These are phyloP conservation scores for Fusarium sp. DNA, from an alignment of 2,329 filamentous ascomycete species.

Conservation along the genomic window DNA sequence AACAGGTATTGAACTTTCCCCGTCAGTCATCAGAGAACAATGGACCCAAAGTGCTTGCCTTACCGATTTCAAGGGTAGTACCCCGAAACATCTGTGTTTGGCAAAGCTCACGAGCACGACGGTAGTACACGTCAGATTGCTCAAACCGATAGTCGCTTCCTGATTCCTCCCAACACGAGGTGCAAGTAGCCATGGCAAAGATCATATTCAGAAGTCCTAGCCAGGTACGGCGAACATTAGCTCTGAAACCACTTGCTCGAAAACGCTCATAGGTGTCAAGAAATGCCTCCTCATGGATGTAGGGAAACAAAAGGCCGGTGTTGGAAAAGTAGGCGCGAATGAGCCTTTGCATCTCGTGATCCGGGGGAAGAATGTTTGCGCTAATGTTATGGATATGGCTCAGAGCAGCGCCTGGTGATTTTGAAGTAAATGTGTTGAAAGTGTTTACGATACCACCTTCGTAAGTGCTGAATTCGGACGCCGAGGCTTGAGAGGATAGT, in stretches of 20 bases:
- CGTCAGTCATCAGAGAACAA: not conserved
- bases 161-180: not conserved
- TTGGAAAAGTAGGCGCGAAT: not conserved
- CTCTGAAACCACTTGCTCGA: not conserved
- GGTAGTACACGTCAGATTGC: constrained; percentile 59
- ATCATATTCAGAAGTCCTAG: constrained; percentile 52
- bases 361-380: not conserved
- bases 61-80: constrained; percentile 56
- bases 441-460: not conserved
- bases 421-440: not conserved
- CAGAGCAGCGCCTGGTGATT: not conserved
- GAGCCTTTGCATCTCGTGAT: not conserved
- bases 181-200: constrained; percentile 59
- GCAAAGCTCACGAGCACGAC: constrained; percentile 57
- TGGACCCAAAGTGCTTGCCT: not conserved
- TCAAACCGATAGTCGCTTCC: constrained; percentile 43
- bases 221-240: not conserved
- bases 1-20: constrained; percentile 50
- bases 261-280: not conserved
- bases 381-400: not conserved
- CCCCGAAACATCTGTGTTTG: constrained; percentile 54
- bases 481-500: not conserved
- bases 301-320: not conserved
- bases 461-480: not conserved
- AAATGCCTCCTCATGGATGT: not conserved